phyloP scores from a whole-genome alignment of 768 basidiomycete species.

The Paxillus ammoniavirescens region DNA sequence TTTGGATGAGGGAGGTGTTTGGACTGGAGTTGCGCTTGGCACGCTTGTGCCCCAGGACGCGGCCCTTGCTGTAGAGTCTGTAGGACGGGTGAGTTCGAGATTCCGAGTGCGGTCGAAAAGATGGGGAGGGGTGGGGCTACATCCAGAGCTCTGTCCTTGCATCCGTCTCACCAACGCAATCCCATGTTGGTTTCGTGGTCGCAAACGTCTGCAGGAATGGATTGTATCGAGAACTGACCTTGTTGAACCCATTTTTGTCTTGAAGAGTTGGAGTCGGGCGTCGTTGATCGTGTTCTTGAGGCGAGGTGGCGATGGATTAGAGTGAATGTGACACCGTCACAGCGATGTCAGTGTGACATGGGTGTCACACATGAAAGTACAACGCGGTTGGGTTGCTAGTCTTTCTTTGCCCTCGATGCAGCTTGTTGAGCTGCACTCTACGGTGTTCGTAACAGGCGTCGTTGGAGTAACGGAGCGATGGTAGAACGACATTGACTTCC shows the following conservation, averaged over 20 bases:
- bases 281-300: conserved; percentile 24
- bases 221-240: conserved; percentile 50
- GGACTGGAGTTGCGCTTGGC: conserved; percentile 95
- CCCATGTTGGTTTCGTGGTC: not conserved
- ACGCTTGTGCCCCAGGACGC: conserved; percentile 97
- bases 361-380: conserved; percentile 15
- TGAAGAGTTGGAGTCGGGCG: conserved; percentile 21
- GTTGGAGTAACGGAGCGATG: conserved; percentile 66
- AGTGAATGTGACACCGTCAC: conserved; percentile 31
- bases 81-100: conserved; percentile 1
- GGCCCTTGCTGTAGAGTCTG: conserved; percentile 95
- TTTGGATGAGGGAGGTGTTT: conserved; percentile 94
- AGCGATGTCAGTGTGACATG: conserved; percentile 16
- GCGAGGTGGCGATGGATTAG: conserved; percentile 8
- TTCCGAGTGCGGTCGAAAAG: not conserved
- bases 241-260: conserved; percentile 73
- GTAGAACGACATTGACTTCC: conserved; percentile 36
- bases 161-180: conserved; percentile 9
- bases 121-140: not conserved
- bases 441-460: conserved; percentile 33
- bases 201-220: not conserved
- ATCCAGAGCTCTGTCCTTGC: conserved; percentile 9
- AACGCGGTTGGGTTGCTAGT: too few relatives aligned
- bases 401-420: conserved; percentile 41
- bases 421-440: conserved; percentile 46